phyloP scores from a whole-genome alignment of 2,329 filamentous ascomycete genomes.

The Cytospora schulzeri region DNA sequence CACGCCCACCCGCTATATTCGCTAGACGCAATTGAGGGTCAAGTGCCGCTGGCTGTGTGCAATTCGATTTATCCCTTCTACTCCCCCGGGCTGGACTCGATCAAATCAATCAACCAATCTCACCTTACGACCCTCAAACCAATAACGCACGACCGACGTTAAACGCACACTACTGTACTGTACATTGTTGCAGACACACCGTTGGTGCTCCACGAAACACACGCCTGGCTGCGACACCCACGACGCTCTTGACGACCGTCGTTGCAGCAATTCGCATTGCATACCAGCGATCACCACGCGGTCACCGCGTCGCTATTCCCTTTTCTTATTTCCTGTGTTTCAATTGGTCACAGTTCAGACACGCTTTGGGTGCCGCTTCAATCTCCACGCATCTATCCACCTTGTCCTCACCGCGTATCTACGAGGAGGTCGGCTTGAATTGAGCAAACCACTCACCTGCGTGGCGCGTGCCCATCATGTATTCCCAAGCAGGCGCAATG shows the following conservation, averaged over 20 bases:
- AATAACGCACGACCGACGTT: constrained; percentile 4
- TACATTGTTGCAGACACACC: constrained; percentile 10
- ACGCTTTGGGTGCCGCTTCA: constrained; percentile 25
- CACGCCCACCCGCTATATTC: constrained; percentile 28
- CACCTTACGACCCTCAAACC: constrained; percentile 10
- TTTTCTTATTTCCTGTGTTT: constrained; percentile 17
- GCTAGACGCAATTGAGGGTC: constrained; percentile 28
- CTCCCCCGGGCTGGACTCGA: constrained; percentile 30
- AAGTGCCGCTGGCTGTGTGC: constrained; percentile 15
- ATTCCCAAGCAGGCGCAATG: constrained; percentile 83
- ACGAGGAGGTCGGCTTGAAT: constrained; percentile 10
- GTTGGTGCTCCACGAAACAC: background rate
- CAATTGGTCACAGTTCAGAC: constrained; percentile 22
- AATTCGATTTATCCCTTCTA: constrained; percentile 23
- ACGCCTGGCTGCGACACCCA: constrained; percentile 28
- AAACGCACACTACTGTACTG: constrained; percentile 1
- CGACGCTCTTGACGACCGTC: constrained; percentile 17
- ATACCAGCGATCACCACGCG: constrained; percentile 15
- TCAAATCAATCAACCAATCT: constrained; percentile 2
- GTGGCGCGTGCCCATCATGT: constrained; percentile 57
- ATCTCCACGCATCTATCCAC: constrained; percentile 17
- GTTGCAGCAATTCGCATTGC: constrained; percentile 14
- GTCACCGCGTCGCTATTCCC: constrained; percentile 20
- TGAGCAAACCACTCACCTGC: constrained; percentile 12
- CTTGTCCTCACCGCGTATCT: constrained; percentile 2